These are phyloP conservation scores for Phylloporus rhodoxanthus DNA, from an alignment of 768 basidiomycete genomes.

Conservation along the genomic window DNA sequence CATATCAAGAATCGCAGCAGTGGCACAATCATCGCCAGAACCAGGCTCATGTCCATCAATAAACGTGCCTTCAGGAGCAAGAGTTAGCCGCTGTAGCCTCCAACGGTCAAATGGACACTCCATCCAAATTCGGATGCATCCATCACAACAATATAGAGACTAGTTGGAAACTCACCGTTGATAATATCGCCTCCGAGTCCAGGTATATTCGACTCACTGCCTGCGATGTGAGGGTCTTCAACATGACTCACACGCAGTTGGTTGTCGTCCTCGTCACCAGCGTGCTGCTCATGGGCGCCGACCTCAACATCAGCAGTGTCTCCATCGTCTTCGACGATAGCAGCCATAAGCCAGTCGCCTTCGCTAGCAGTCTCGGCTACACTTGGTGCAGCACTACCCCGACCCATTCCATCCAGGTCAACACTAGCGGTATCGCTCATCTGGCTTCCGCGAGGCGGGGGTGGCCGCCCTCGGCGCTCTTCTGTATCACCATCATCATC, in stretches of 20 bases:
- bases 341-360: constrained; percentile 86
- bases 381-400: constrained; percentile 62
- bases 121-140: constrained; percentile 37
- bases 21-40: constrained; percentile 21
- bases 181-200: constrained; percentile 30
- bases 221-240: constrained; percentile 35
- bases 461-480: constrained; percentile 62
- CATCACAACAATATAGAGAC: constrained; percentile 35
- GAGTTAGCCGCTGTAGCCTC: constrained; percentile 56
- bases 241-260: constrained; percentile 39
- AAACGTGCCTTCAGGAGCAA: constrained; percentile 38
- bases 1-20: constrained; percentile 10
- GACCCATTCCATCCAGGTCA: constrained; percentile 50
- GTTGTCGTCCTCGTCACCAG: constrained; percentile 42
- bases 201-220: constrained; percentile 29
- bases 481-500: constrained; percentile 81
- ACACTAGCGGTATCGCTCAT: constrained; percentile 53
- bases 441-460: constrained; percentile 43
- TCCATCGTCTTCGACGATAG: constrained; percentile 68
- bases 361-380: constrained; percentile 60
- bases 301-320: constrained; percentile 53
- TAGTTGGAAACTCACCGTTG: constrained; percentile 50
- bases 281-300: constrained; percentile 45
- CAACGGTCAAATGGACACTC: constrained; percentile 35
- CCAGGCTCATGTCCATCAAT: constrained; percentile 33